Base-by-base conservation (phyloP, 2,329 filamentous ascomycete genomes). In the Aspergillus sp. region DNA sequence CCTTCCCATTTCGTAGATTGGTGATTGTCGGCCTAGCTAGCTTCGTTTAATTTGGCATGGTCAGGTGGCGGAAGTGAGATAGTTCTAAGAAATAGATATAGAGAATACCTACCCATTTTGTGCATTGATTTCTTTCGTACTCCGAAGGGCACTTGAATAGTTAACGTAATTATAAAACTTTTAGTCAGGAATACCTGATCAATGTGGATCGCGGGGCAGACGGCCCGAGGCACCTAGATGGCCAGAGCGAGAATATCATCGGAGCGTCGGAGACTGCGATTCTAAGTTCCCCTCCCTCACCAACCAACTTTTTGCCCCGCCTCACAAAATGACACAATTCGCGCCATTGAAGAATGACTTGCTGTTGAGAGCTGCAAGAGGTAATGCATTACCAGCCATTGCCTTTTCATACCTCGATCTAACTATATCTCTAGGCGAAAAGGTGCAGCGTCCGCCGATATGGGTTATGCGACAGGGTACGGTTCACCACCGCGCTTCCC, bases 381-480 rank as follows among this genome's bases (percentile, higher is more conserved):
- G 93, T 96, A 78, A 50, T 53, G 54, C 30, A 17, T 18, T 36
- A 47, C n/a, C 18, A 26, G n/a, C 15, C 6, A 36, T 36, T 20
- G 34, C 18, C 34, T 17, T 13, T 18, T 8, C 18, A 17, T 34
- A 3, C 17, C 18, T 18, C 4, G 45, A 36, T 41, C 56, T 65
- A 64, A 68, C 60, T 26, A 56, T 55, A 53, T 64, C 65, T 64
- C 53, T 70, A 96, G 93, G 93, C 74, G 84, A 97, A 78, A 87
- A 87, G 74, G 90, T 98, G 64, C 92, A 97, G 77, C 87, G 95
- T 63, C 90, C 95, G 60, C 95, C 95, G 57, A 91, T 96, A 81
- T 99, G 95, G 95, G 92, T 99, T 74, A 99, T 99, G 95, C 90
- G 95, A 77, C 95, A 99, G 86, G 92, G 92, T 93, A 81, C 75